Conservation (phyloP, 257 asterid species). For the Lavandula angustifolia region DNA sequence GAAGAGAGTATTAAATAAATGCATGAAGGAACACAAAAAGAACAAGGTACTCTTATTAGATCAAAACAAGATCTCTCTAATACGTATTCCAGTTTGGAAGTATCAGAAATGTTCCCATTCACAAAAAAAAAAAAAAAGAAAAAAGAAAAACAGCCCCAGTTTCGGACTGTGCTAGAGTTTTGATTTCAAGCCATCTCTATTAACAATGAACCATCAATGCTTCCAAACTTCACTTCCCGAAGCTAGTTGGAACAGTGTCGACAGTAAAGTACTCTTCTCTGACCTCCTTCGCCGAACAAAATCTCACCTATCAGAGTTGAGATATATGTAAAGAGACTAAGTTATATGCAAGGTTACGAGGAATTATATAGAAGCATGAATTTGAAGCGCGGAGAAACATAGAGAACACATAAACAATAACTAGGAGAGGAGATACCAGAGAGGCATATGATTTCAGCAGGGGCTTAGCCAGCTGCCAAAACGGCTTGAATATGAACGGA, state of each 20-base stretch:
- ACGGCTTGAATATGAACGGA: conserved; percentile 85
- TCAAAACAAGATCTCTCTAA: too few species aligned
- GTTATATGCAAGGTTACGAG: background rate
- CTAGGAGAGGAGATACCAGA: conserved; percentile 40
- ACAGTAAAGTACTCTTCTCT: conserved; percentile 58
- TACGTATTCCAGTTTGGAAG: background rate
- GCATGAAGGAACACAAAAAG: background rate
- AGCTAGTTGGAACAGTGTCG: conserved; percentile 60
- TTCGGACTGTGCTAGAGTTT: background rate
- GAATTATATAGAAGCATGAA: background rate
- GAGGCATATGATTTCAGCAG: conserved; percentile 78
- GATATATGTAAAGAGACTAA: background rate
- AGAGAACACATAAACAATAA: too few species aligned
- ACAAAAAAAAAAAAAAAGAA: too few species aligned
- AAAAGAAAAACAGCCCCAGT: background rate
- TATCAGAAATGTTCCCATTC: background rate
- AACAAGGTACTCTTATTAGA: too few species aligned
- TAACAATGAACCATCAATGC: background rate
- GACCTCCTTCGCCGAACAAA: conserved; percentile 65
- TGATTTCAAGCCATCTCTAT: background rate
- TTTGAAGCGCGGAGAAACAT: too few species aligned
- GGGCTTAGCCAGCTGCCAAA: conserved; percentile 89
- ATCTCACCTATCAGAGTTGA: conserved; percentile 54
- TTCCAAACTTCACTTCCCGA: conserved; percentile 25
- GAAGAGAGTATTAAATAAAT: background rate